Evolutionary conservation across 345 rosid genomes (phyloP), one percentile per base, ranked within the genome.

Genomic region (Salix dunnii): DNA sequence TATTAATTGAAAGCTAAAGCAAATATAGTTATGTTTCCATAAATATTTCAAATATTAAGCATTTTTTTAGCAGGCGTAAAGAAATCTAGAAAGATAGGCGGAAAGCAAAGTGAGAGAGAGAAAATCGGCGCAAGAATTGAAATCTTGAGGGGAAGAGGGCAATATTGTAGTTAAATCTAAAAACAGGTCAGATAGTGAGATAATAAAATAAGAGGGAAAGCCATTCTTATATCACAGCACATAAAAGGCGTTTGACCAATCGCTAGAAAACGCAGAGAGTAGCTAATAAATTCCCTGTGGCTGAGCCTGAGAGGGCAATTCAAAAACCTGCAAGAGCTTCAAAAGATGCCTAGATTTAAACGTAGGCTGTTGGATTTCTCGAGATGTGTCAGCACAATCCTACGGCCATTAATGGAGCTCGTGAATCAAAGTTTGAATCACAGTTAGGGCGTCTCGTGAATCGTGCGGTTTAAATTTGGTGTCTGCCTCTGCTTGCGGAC

Each of bases 291-390:
- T 65, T 35, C 46, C 46, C 46, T 46, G 51, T 46, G 20, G 51
- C 51, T 46, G 18, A 46, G 31, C n/a, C 25, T n/a, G 35, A 3
- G 46, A 20, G 17, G 18, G 70, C 36, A 75, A 71, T 67, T 81
- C 74, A 74, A 84, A 83, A 55, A 46, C 17, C 46, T 42, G 46
- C 14, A 9, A 31, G 35, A n/a, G 30, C 33, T 23, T 42, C 61
- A 43, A 64, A 74, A 76, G 62, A 67, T 18, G 48, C 68, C 8
- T 49, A 55, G 71, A 43, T 77, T 82, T 40, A 76, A 80, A 82
- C 81, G 60, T 63, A 68, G 14, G 76, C 83, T 38, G 86, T 80
- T 74, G 84, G 83, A 85, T 82, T 75, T 74, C 72, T 78, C 70
- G 82, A 73, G 81, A 76, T 67, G 61, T 62, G 27, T 5, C 12